A percentile compares a stretch with the other conserved stretches of the same genome.
Conservation (phyloP, 2,329 filamentous ascomycete species). For the Scorias spongiosa region DNA sequence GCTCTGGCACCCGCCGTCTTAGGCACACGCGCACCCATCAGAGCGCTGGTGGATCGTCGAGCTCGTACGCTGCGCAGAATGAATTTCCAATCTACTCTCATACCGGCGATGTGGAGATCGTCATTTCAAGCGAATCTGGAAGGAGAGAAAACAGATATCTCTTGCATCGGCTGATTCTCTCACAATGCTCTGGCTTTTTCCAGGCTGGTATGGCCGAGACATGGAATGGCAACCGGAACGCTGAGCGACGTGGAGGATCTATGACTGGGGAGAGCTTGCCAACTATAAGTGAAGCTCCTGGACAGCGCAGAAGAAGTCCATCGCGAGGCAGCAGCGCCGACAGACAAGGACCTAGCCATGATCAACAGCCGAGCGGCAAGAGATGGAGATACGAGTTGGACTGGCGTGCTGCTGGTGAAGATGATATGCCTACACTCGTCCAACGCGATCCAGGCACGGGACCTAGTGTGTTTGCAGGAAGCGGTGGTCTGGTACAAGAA, state of each 20-base stretch:
- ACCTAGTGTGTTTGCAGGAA: slow-evolving; percentile 14
- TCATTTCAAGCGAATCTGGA: slow-evolving; percentile 47
- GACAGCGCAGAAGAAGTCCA: slow-evolving; percentile 15
- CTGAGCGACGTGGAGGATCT: not conserved
- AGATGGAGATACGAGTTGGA: slow-evolving; percentile 85
- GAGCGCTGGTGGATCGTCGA: slow-evolving; percentile 42
- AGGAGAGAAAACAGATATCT: slow-evolving; percentile 70
- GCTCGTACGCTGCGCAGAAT: slow-evolving; percentile 53
- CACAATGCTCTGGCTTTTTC: slow-evolving; percentile 87
- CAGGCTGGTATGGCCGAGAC: slow-evolving; percentile 43
- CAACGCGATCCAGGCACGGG: slow-evolving; percentile 45
- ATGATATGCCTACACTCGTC: slow-evolving; percentile 76
- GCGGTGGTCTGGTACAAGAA: slow-evolving; percentile 18
- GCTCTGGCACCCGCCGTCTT: slow-evolving; percentile 43
- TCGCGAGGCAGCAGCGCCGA: slow-evolving; percentile 27
- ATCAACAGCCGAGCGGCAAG: slow-evolving; percentile 25
- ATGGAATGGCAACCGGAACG: slow-evolving; percentile 12
- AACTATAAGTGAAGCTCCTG: slow-evolving; percentile 38
- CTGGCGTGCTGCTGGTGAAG: slow-evolving; percentile 48
- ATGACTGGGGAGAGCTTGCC: slow-evolving; percentile 30
- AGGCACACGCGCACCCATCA: slow-evolving; percentile 65
- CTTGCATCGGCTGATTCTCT: slow-evolving; percentile 72
- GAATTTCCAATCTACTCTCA: slow-evolving; percentile 86
- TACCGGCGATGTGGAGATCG: slow-evolving; percentile 83
- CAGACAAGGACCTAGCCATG: slow-evolving; percentile 10